A percentile compares a stretch with the other conserved stretches of the same genome.
Conservation (phyloP, 2,329 filamentous ascomycete genomes). For the Dactylonectria estremocensis region DNA sequence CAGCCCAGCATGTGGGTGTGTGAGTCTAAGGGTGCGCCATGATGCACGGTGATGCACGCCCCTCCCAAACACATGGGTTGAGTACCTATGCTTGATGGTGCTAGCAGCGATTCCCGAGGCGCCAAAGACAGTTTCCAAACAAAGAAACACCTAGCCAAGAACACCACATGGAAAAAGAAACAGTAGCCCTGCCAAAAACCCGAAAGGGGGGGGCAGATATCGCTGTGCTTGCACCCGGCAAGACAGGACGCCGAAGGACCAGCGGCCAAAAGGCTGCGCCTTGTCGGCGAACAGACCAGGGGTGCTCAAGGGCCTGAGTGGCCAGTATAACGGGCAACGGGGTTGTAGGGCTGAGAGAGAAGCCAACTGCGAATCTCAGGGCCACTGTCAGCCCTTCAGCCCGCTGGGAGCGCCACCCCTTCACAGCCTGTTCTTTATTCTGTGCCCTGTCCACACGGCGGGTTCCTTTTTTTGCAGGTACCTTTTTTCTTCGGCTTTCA, state of each 20-base stretch:
- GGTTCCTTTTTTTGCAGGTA: not conserved
- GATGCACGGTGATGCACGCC: constrained; percentile 12
- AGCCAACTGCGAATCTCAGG: not conserved
- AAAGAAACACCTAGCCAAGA: constrained; percentile 37
- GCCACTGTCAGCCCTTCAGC: constrained; percentile 9
- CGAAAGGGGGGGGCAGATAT: constrained; percentile 21
- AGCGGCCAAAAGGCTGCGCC: constrained; percentile 18
- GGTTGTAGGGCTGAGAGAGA: constrained; percentile 30
- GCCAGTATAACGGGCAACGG: constrained; percentile 13
- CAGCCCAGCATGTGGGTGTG: not conserved
- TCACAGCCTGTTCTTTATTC: not conserved
- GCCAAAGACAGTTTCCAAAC: constrained; percentile 38
- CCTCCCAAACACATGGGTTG: constrained; percentile 2
- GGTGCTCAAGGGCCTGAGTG: constrained; percentile 14
- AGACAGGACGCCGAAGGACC: not conserved
- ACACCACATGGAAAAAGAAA: no score
- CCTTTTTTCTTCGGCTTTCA: not conserved
- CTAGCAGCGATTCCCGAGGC: not conserved
- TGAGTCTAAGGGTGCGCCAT: not conserved
- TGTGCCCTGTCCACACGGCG: no score
- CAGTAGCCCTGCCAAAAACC: constrained; percentile 19
- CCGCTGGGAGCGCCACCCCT: constrained; percentile 4
- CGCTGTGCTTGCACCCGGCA: not conserved
- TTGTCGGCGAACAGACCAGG: constrained; percentile 34
- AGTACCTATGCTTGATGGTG: not conserved